Percentiles rank a stretch among this genome's conserved stretches.
phyloP scores from a whole-genome alignment of 495 filamentous ascomycete genomes.

The Chaetomium cochliodes region DNA sequence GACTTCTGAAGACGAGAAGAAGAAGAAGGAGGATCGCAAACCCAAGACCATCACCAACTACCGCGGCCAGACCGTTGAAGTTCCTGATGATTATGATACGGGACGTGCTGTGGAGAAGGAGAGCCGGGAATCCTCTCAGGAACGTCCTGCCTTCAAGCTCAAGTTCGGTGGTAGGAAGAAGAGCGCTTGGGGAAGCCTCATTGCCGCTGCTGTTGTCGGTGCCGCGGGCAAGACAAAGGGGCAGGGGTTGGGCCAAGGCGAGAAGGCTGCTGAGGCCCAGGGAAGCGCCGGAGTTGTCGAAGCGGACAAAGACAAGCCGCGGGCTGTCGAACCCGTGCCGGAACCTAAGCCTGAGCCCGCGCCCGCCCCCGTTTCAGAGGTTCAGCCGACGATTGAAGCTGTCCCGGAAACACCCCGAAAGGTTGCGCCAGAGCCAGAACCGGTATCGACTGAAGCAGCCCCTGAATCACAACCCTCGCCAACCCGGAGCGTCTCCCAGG shows the following conservation, averaged over 20 bases:
- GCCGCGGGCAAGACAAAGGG: slow-evolving; percentile 30
- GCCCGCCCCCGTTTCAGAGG: neutral
- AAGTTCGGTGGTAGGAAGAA: slow-evolving; percentile 37
- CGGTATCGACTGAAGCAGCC: slow-evolving; percentile 4
- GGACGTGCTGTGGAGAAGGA: slow-evolving; percentile 57
- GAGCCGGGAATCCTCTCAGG: slow-evolving; percentile 46
- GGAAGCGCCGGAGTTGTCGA: slow-evolving; percentile 2
- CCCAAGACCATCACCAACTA: slow-evolving; percentile 20
- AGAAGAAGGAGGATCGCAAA: slow-evolving; percentile 23
- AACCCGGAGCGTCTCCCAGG: slow-evolving; percentile 4
- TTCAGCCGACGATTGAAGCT: neutral
- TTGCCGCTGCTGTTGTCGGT: slow-evolving; percentile 41
- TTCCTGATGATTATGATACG: slow-evolving; percentile 46
- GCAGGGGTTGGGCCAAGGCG: slow-evolving; percentile 22
- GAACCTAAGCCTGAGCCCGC: neutral
- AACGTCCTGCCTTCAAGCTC: slow-evolving; percentile 28
- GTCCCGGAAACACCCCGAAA: neutral
- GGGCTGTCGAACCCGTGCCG: slow-evolving; percentile 16
- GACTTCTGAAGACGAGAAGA: slow-evolving; percentile 13
- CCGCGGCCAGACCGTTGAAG: slow-evolving; percentile 30
- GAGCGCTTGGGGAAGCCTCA: slow-evolving; percentile 39
- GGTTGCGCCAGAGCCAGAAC: neutral
- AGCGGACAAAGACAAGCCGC: slow-evolving; percentile 23
- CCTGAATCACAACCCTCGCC: slow-evolving; percentile 2
- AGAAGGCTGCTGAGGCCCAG: slow-evolving; percentile 24